Conservation (phyloP, 1,284 basidiomycete genomes). For the Fomes fomentarius region DNA sequence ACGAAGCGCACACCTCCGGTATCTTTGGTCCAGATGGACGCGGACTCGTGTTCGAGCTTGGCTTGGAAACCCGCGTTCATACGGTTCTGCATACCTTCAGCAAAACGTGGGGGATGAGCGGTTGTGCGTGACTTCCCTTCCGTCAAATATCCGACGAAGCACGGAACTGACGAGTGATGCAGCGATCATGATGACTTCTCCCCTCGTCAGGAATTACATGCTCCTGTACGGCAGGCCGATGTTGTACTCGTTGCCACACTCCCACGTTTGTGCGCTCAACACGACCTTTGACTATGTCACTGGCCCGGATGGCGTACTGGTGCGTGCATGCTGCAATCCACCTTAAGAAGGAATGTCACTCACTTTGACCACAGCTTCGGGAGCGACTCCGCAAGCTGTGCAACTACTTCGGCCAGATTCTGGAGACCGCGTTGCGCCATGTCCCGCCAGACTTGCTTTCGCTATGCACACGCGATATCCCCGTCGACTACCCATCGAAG, state of each 20-base stretch:
- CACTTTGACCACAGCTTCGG: conserved; percentile 1
- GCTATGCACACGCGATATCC: not conserved
- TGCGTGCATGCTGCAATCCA: not conserved
- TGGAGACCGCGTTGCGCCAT: conserved; percentile 3
- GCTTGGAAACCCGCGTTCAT: conserved; percentile 47
- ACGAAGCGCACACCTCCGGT: conserved; percentile 87
- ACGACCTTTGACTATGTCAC: conserved; percentile 13
- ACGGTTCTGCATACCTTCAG: conserved; percentile 68
- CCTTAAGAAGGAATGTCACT: no score
- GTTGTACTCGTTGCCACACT: conserved; percentile 83
- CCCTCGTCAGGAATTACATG: conserved; percentile 75
- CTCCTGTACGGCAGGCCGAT: conserved; percentile 90
- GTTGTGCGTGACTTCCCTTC: no score
- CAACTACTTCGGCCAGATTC: conserved; percentile 5
- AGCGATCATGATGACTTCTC: conserved; percentile 23
- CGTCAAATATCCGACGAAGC: no score
- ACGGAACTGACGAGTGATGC: no score
- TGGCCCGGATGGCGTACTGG: conserved; percentile 10
- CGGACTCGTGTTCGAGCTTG: conserved; percentile 64
- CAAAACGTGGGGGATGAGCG: conserved; percentile 34
- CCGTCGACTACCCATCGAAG: conserved; percentile 1
- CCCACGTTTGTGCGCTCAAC: conserved; percentile 46
- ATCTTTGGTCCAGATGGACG: conserved; percentile 76
- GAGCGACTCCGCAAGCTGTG: conserved; percentile 1
- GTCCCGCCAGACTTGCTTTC: conserved; percentile 10